Evolutionary conservation across 495 filamentous ascomycete species (phyloP), one percentile per base, ranked within the genome.

Genomic region (Hapsidospora chrysogenum): DNA sequence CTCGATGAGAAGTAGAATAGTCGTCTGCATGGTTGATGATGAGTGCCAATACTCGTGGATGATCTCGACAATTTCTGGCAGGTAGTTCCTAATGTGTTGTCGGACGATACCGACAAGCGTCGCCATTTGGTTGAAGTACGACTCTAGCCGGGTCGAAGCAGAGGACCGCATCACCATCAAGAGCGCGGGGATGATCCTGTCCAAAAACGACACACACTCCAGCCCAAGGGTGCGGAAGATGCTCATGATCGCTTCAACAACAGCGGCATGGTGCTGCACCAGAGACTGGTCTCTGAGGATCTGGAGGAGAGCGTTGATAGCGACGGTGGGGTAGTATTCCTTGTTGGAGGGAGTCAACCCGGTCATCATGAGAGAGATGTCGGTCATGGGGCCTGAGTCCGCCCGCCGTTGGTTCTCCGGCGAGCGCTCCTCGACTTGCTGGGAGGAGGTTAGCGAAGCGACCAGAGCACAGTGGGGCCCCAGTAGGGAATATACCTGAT

Each of bases 191-290:
- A 99, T 80, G 31, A 99, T 92, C 30, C 85, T 79, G 33, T 76
- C 76, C 4, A 99, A 68, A 52, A 94, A 96, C 2, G 82, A 78
- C 20, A 99, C 85, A 49, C 92, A 96, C 51, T 95, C 92, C 42
- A 94, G 53, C 1, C 89, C 89, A 34, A 96, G 61, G 5, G 92
- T 95, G 45, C 87, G 84, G 58, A 96, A 99, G 35, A 96, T 96
- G 37, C 80, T 92, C 72, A 99, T 95, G 42, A 99, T 87, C 1
- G 92, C 87, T 52, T 95, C 89, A 39, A 99, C 85, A n/a, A 96
- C 89, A 7, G 77, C 76, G 2, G 85, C 89, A 48, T 99, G 89
- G 46, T 92, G 84, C 43, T 87, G 78, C 4, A 74, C 66, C 30
- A 96, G 58, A 2, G 89, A 94, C 28, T 72, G 74, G 47, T 99